Evolutionary conservation across 495 filamentous ascomycete species (phyloP).

Genomic region (Penicillium lagena): DNA sequence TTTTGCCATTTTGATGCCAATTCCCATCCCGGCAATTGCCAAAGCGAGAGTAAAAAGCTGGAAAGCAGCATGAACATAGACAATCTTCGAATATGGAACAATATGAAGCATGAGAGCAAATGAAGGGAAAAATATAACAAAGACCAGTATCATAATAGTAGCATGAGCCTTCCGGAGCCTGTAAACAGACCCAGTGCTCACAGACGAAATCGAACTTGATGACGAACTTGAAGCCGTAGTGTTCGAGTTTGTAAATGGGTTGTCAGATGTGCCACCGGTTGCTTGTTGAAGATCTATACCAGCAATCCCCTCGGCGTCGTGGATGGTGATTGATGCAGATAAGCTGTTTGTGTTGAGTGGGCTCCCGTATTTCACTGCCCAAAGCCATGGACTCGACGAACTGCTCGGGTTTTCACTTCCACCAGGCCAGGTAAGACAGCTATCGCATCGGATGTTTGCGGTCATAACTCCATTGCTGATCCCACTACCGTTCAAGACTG

Average conservation of each 20-base stretch:
- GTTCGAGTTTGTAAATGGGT: conserved; percentile 47
- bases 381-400: conserved; percentile 55
- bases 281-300: conserved; percentile 11
- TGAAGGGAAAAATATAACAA: conserved; percentile 35
- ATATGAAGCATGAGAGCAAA: too few species aligned
- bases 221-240: not conserved
- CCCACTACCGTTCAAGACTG: conserved; percentile 58
- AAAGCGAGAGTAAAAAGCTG: conserved; percentile 52
- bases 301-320: conserved; percentile 34
- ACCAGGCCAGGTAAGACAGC: conserved; percentile 51
- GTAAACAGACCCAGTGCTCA: conserved; percentile 1
- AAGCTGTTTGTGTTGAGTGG: conserved; percentile 47
- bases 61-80: conserved; percentile 46
- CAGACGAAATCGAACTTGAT: too few species aligned
- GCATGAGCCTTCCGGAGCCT: conserved; percentile 31
- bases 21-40: conserved; percentile 53
- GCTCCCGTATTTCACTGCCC: conserved; percentile 52
- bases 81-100: conserved; percentile 17
- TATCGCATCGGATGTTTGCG: conserved; percentile 57
- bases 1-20: conserved; percentile 49
- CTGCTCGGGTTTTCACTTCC: conserved; percentile 37
- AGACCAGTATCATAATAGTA: conserved; percentile 30
- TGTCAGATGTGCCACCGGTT: conserved; percentile 35
- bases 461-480: conserved; percentile 46
- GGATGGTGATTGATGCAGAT: conserved; percentile 47